Evolutionary conservation across 2,329 filamentous ascomycete species (phyloP).

Genomic region (Phaeosphaeriaceae sp.): DNA sequence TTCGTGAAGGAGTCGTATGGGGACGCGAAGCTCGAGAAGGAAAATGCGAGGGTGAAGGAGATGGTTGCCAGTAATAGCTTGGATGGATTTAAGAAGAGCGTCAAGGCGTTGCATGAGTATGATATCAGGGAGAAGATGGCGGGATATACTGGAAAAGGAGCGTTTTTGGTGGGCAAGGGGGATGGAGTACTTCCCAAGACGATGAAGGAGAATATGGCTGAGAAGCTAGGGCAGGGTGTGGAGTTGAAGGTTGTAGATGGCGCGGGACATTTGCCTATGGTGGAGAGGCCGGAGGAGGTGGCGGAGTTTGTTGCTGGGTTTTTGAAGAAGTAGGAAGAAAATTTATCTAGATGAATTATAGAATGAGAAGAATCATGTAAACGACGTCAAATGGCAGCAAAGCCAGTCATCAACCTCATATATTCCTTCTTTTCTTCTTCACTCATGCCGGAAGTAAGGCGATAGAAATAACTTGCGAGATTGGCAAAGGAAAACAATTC

Average conservation of each 20-base stretch:
- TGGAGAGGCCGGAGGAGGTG: constrained; percentile 74
- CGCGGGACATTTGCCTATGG: constrained; percentile 85
- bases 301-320: constrained; percentile 68
- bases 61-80: constrained; percentile 76
- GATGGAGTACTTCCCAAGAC: constrained; percentile 79
- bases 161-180: constrained; percentile 74
- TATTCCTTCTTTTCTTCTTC: too few relatives aligned
- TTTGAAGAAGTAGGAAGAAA: constrained; percentile 17
- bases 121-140: constrained; percentile 67
- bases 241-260: constrained; percentile 70
- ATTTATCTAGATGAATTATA: too few relatives aligned
- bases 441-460: too few relatives aligned
- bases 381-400: too few relatives aligned
- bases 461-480: too few relatives aligned
- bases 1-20: constrained; percentile 69
- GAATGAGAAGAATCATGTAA: too few relatives aligned
- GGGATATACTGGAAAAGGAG: constrained; percentile 62
- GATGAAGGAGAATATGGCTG: constrained; percentile 76
- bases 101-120: constrained; percentile 75
- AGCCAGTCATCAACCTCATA: too few relatives aligned
- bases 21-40: constrained; percentile 54
- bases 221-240: constrained; percentile 51
- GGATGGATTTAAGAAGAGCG: constrained; percentile 71
- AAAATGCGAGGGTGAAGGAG: constrained; percentile 66
- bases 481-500: too few relatives aligned